phyloP scores from a whole-genome alignment of 768 basidiomycete species.

The Pleurotus djamor region DNA sequence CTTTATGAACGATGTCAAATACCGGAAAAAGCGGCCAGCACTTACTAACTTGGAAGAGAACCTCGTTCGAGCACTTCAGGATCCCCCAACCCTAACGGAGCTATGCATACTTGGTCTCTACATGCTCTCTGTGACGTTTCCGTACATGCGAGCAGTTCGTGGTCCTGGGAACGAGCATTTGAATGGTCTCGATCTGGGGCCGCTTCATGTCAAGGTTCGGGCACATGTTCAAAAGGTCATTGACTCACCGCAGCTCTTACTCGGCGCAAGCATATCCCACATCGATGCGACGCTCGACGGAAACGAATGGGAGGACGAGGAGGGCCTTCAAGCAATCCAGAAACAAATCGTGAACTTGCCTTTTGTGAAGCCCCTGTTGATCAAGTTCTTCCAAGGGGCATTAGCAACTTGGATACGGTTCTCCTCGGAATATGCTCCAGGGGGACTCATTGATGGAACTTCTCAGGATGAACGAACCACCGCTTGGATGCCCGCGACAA shows the following conservation, averaged over 20 bases:
- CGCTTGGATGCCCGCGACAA: slow-evolving; percentile 17
- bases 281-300: slow-evolving; percentile 18
- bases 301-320: slow-evolving; percentile 13
- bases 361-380: slow-evolving; percentile 13
- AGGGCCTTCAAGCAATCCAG: slow-evolving; percentile 16
- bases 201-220: slow-evolving; percentile 17
- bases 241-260: slow-evolving; percentile 16
- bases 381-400: slow-evolving; percentile 23
- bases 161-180: not conserved
- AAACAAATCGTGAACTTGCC: slow-evolving; percentile 7
- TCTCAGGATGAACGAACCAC: not conserved
- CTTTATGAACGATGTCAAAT: slow-evolving; percentile 23
- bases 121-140: slow-evolving; percentile 14
- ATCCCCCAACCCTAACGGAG: slow-evolving; percentile 23
- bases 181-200: slow-evolving; percentile 22
- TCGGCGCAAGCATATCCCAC: slow-evolving; percentile 10
- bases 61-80: slow-evolving; percentile 17
- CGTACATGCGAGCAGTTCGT: slow-evolving; percentile 23
- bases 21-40: slow-evolving; percentile 22
- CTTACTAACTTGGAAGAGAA: slow-evolving; percentile 35
- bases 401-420: slow-evolving; percentile 17
- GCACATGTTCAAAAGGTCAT: slow-evolving; percentile 12
- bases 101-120: slow-evolving; percentile 24
- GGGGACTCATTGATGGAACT: slow-evolving; percentile 9
- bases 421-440: slow-evolving; percentile 15